Percentiles rank a stretch among this genome's conserved stretches.
Evolutionary conservation across 495 filamentous ascomycete genomes (phyloP).

Genomic region (Penicillium psychrofluorescens): DNA sequence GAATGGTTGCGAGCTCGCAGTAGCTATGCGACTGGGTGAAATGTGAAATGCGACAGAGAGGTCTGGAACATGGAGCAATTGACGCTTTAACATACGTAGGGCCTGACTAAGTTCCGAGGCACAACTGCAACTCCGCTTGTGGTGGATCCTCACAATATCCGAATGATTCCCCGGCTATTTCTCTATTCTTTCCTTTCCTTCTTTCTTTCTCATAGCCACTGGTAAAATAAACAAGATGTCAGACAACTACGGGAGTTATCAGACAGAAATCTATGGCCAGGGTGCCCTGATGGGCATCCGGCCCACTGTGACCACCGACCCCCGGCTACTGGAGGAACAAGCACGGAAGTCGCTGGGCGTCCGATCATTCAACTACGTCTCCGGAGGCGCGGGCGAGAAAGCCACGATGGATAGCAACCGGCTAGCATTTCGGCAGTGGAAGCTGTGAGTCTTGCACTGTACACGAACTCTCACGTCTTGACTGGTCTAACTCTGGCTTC

Average conservation of each 20-base stretch:
- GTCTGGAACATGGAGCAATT: too few relatives aligned
- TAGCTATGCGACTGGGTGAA: not conserved
- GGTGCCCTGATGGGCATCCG: constrained; percentile 39
- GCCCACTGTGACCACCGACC: constrained; percentile 53
- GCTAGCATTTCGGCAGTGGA: constrained; percentile 59
- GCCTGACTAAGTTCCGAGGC: not conserved
- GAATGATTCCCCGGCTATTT: constrained; percentile 2
- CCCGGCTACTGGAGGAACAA: constrained; percentile 50
- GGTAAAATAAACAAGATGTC: constrained; percentile 15
- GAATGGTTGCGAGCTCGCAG: not conserved
- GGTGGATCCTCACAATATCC: not conserved
- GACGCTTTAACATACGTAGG: not conserved
- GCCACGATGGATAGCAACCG: constrained; percentile 61
- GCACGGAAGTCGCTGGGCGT: constrained; percentile 40
- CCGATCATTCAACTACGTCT: constrained; percentile 52
- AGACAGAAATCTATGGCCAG: constrained; percentile 41
- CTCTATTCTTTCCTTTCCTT: too few relatives aligned
- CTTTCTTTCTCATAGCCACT: not conserved
- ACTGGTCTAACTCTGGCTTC: too few relatives aligned
- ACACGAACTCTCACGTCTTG: not conserved
- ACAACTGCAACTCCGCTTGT: not conserved
- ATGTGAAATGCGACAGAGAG: not conserved
- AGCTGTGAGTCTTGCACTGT: constrained; percentile 30
- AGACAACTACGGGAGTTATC: constrained; percentile 37
- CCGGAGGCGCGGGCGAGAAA: constrained; percentile 58